Base-by-base conservation (phyloP, 2,329 filamentous ascomycete genomes). In the Epichloe sp. region DNA sequence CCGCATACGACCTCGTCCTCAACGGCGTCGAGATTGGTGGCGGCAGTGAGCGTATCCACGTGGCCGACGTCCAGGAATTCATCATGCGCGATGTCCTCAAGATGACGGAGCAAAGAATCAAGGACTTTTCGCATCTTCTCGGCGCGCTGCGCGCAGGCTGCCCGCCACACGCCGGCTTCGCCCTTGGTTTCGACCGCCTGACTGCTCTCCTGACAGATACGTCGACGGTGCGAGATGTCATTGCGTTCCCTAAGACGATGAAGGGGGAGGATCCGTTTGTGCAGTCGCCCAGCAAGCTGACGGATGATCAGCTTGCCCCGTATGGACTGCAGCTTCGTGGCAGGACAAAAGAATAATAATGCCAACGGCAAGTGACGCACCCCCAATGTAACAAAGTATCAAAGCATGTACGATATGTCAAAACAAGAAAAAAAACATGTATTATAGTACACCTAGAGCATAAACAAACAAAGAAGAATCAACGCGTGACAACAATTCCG, bases 11-110 rank as follows among this genome's bases (percentile, higher is more conserved):
- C 60, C 80, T 98, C 14, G 91, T 98, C 0, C 79, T 97, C 59
- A 98, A 98, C 63, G 93, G 93, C 4, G 81, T 95, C 5, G 93
- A 98, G 67, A 78, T 98, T 2, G 93, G 93, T 26, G 93, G 93
- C 11, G 94, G 93, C 36, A 95, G 87, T 65, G 80, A 88, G 14
- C 87, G 93, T 76, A 96, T 97, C 52, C 93, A 98, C 68, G 77
- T 85, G 43, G 83, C 88, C 0, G 74, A 79, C 1, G 76, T 96
- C 58, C 93, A 98, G 63, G 83, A 89, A 57, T 88, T 86, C 57
- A 76, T 98, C 54, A 82, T 98, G 73, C 77, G 83, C 15, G 80
- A 95, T 54, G 82, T 97, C 5, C 75, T 98, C 12, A 79, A 86
- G 64, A 90, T 95, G 83, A 76, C 74, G 10, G 71, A 81, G 5